Evolutionary conservation across 331 rosid species (phyloP).

Genomic region (Phaseolus coccineus): DNA sequence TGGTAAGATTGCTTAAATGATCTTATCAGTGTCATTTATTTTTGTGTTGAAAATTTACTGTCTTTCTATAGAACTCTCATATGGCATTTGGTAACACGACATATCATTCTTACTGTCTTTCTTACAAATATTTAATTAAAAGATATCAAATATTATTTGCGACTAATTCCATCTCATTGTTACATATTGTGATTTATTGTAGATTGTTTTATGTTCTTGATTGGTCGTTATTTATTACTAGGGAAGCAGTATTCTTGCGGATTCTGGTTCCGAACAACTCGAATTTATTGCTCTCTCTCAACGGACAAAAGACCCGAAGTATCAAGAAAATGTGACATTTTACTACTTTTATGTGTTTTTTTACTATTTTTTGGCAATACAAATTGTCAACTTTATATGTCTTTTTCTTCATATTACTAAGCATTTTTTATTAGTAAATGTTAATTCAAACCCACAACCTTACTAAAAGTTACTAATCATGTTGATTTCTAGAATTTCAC

Average conservation of each 20-base stretch:
- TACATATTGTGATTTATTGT: neutral
- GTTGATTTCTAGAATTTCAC: neutral
- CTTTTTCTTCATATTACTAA: constrained; percentile 1
- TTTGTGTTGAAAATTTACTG: too few relatives aligned
- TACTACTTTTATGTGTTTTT: constrained; percentile 21
- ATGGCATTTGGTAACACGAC: too few relatives aligned
- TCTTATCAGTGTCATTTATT: neutral
- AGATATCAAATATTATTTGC: neutral
- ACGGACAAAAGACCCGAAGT: constrained; percentile 89
- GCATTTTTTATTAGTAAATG: too few relatives aligned
- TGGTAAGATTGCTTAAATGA: constrained; percentile 10
- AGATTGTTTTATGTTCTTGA: constrained; percentile 31
- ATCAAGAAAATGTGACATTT: constrained; percentile 70
- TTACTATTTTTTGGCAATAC: constrained; percentile 8
- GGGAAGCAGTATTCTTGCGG: constrained; percentile 95
- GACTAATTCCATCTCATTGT: constrained; percentile 27
- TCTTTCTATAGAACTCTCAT: too few relatives aligned
- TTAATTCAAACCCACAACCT: too few relatives aligned
- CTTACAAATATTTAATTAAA: neutral
- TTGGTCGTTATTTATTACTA: constrained; percentile 51
- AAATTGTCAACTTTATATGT: constrained; percentile 17
- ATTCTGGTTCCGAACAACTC: constrained; percentile 98
- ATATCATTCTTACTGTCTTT: neutral
- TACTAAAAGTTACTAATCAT: neutral
- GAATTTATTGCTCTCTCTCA: constrained; percentile 97